Evolutionary conservation across 495 filamentous ascomycete genomes (phyloP), one percentile per base, ranked within the genome.

Genomic region (Tuber borchii): DNA sequence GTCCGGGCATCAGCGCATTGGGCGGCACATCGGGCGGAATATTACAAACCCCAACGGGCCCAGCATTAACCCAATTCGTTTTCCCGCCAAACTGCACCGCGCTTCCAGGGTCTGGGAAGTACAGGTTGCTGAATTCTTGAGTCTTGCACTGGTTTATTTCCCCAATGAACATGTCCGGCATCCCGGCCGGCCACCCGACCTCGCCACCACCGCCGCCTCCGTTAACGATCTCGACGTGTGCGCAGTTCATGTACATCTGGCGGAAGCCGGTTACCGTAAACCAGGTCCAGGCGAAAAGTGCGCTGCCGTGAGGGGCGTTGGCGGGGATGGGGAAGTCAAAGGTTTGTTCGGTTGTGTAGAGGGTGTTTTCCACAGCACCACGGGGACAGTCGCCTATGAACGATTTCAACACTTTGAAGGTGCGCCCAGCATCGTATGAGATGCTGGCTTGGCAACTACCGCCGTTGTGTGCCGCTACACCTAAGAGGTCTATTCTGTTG

Each of bases 291-390:
- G 88, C 87, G 77, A 92, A 90, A 46, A 92, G 81, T 73, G 87
- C 89, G 17, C 83, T 84, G 10, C 87, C 82, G 37, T 90, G 90
- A 37, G 86, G 86, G 19, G 88, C 87, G 20, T 88, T 88, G 1
- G 83, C 75, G 10, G 92, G 91, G 69, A 95, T 85, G 68, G 84
- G 87, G 83, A 93, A 93, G 76, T 87, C 79, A 83, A 88, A 93
- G 48, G 78, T 87, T 42, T 85, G 78, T 12, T 83, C 79, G 0
- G 84, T 80, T 34, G 76, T 73, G 51, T 45, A 75, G 61, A 79
- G 78, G n/a, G 72, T 44, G 44, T 79, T 79, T 17, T 70, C 78
- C 61, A 71, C 78, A 4, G 78, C 78, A 2, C 78, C 78, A 1
- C 85, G 81, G 6, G 90, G 90, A 83, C 90, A 93, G 74, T 85